Percentiles rank a stretch among this genome's conserved stretches.
These are phyloP conservation scores for Populus tomentosa DNA, from an alignment of 441 rosid species.

Conservation along the genomic window DNA sequence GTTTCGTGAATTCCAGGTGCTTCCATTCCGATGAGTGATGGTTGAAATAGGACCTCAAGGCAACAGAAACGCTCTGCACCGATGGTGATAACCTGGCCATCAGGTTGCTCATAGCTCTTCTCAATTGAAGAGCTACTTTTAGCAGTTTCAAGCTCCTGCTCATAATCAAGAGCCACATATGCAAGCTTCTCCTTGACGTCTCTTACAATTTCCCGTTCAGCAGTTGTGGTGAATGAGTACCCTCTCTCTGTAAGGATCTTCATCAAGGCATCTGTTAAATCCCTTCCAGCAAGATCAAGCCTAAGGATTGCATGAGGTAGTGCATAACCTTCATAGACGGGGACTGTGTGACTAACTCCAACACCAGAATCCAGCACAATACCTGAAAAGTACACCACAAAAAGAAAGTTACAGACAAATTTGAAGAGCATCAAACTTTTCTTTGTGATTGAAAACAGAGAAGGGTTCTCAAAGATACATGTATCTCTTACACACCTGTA, in stretches of 20 bases:
- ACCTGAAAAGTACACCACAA: not conserved
- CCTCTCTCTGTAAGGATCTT: conserved; percentile 40
- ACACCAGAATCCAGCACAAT: conserved; percentile 9
- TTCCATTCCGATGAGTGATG: conserved; percentile 38
- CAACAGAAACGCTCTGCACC: conserved; percentile 37
- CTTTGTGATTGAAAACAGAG: not conserved
- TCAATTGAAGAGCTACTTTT: conserved; percentile 35
- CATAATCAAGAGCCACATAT: conserved; percentile 34
- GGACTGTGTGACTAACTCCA: conserved; percentile 32
- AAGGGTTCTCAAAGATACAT: not conserved
- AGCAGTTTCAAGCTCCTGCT: conserved; percentile 36
- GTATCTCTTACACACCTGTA: conserved; percentile 18
- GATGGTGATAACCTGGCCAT: conserved; percentile 38
- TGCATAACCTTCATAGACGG: conserved; percentile 32
- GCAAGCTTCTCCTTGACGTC: conserved; percentile 21
- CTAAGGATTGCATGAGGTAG: conserved; percentile 37
- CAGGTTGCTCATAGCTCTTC: conserved; percentile 35
- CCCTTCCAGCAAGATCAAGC: conserved; percentile 42
- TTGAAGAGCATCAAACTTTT: not conserved
- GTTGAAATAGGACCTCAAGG: conserved; percentile 39
- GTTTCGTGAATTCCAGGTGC: conserved; percentile 42
- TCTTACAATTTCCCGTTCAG: not conserved
- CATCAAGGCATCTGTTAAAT: conserved; percentile 37
- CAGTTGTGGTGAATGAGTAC: conserved; percentile 36
- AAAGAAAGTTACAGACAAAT: not conserved